Conservation (phyloP, 2,329 filamentous ascomycete genomes). For the Aspergillus sp. region DNA sequence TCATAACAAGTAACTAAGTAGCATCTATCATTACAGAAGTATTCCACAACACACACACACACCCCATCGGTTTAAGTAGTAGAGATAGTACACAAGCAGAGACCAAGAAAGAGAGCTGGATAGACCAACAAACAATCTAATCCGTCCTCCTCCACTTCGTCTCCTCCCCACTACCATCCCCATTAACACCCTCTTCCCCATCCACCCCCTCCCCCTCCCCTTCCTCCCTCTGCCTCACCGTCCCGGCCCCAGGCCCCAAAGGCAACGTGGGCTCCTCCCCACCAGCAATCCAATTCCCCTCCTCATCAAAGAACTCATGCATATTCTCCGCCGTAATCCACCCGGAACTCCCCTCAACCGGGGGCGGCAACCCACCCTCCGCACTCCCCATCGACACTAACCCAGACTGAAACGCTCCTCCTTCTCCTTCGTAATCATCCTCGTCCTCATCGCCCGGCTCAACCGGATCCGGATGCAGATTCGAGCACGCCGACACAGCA, state of each 20-base stretch:
- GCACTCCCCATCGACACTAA: constrained; percentile 37
- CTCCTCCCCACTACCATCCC: constrained; percentile 42
- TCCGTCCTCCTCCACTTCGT: constrained; percentile 58
- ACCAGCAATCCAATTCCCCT: constrained; percentile 73
- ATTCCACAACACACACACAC: constrained; percentile 1
- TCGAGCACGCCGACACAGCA: constrained; percentile 51
- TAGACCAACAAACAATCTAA: constrained; percentile 19
- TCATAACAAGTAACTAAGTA: background rate
- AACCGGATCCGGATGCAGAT: constrained; percentile 50
- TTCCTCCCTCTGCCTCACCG: constrained; percentile 62
- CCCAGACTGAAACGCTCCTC: constrained; percentile 38
- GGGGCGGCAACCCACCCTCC: constrained; percentile 47
- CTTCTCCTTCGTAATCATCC: constrained; percentile 25
- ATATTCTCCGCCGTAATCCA: constrained; percentile 87
- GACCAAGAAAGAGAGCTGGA: too few species aligned
- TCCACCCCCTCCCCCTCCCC: constrained; percentile 47
- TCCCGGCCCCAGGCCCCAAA: constrained; percentile 63
- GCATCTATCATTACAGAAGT: background rate
- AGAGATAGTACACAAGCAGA: too few species aligned
- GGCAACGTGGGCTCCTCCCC: constrained; percentile 41
- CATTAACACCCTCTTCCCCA: constrained; percentile 40
- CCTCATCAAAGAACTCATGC: constrained; percentile 75
- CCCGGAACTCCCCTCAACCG: constrained; percentile 51
- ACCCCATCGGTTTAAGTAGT: too few species aligned
- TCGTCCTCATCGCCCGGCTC: constrained; percentile 40